These are phyloP conservation scores for Penicillium argentinense DNA, from an alignment of 495 filamentous ascomycete species.

Conservation along the genomic window DNA sequence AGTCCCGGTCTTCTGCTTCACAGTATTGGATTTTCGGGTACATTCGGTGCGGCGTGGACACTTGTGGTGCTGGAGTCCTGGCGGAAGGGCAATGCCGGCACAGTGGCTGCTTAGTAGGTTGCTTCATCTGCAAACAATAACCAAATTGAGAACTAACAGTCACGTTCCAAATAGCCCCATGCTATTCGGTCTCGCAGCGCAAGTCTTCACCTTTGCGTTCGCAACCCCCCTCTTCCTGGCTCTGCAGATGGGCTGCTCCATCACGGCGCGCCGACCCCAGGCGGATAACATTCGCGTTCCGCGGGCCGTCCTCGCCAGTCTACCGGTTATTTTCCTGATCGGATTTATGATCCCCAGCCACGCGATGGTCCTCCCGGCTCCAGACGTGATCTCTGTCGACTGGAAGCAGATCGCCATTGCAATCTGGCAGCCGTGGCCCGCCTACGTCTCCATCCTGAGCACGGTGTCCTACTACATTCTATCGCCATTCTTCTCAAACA, in stretches of 20 bases:
- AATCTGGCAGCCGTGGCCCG: constrained; percentile 60
- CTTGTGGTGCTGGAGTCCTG: constrained; percentile 56
- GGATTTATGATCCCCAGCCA: constrained; percentile 52
- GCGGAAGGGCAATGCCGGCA: constrained; percentile 54
- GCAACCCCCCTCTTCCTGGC: constrained; percentile 52
- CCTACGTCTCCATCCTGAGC: constrained; percentile 42
- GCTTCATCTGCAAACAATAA: background rate
- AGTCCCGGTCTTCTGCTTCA: constrained; percentile 45
- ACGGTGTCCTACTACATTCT: constrained; percentile 30
- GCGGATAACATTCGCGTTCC: constrained; percentile 49
- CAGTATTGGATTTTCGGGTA: constrained; percentile 50
- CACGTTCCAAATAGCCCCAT: constrained; percentile 35
- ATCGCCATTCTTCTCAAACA: constrained; percentile 37
- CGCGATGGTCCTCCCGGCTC: constrained; percentile 52
- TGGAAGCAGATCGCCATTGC: constrained; percentile 59
- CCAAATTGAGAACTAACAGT: background rate
- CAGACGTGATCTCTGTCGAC: constrained; percentile 40
- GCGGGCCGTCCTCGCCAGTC: constrained; percentile 41
- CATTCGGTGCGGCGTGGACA: constrained; percentile 56
- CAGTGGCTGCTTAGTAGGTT: constrained; percentile 52
- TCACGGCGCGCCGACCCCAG: constrained; percentile 45
- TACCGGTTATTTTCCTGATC: constrained; percentile 49
- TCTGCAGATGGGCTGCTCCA: constrained; percentile 54
- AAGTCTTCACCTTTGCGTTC: constrained; percentile 54
- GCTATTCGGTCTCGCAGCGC: constrained; percentile 52